Evolutionary conservation across 768 basidiomycete genomes (phyloP), one percentile per base, ranked within the genome.

Genomic region (Lactarius deliciosus): DNA sequence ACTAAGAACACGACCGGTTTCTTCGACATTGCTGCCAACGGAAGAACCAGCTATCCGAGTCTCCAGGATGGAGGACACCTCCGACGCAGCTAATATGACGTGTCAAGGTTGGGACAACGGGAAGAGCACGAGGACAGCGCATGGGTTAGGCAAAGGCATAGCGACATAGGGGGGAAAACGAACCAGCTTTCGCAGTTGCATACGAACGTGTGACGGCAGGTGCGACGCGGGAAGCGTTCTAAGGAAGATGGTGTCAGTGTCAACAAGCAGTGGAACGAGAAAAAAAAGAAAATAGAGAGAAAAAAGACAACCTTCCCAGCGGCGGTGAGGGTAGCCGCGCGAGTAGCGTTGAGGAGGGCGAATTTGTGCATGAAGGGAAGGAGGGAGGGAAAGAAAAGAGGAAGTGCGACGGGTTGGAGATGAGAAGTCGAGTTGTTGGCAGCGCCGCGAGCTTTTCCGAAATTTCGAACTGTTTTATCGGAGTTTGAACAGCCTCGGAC

Each of bases 11-110:
- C 96, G 95, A 76, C 97, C 97, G 68, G 97, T 98, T 82, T 99
- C 97, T 82, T 98, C 94, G 75, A 98, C 94, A 78, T 98, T 97
- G 74, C 87, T 93, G 74, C 92, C 89, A 73, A 94, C 82, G 72
- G 90, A 82, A 71, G 92, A 85, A 78, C 96, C 97, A 72, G 96
- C 86, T 78, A 99, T 99, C 78, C 97, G 93, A 75, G 91, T 91
- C 86, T 99, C 97, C 76, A 99, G 88, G 82, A 99, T 98, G 74
- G 95, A 95, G 55, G 97, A 96, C 73, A 99, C 97, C 86, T 99
- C 97, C 74, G 96, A 96, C 72, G 96, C 97, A 77, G 95, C 97
- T 96, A 65, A 74, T 60, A 68, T 73, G 68, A 70, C 76, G 76
- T 77, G 75, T 76, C 74, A 74, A 65, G 63, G 60, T 75, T 80